These are phyloP conservation scores for Drosera spatulata DNA, from an alignment of 179 eudicot genomes.

Conservation along the genomic window DNA sequence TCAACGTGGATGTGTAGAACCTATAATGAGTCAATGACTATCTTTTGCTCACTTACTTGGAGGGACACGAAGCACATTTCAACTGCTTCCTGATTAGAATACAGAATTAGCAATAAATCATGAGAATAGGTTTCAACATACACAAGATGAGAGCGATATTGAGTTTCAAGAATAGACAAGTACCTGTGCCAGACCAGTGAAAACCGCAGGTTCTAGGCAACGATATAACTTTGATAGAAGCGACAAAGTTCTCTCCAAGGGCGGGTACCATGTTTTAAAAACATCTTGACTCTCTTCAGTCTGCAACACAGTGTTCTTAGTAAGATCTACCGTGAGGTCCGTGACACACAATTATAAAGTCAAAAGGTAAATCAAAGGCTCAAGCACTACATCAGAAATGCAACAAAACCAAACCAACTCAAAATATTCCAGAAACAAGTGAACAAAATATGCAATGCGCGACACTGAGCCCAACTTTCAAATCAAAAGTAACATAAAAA, in stretches of 20 bases:
- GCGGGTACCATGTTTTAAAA: conserved; percentile 77
- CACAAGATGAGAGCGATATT: not conserved
- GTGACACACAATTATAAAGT: not conserved
- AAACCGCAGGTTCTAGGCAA: conserved; percentile 74
- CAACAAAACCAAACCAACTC: not conserved
- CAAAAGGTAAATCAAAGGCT: not conserved
- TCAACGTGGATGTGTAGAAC: not conserved
- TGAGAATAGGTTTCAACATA: conserved; percentile 5
- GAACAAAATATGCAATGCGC: not conserved
- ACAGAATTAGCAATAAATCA: conserved; percentile 7
- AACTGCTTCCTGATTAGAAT: conserved; percentile 73
- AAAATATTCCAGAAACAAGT: not conserved
- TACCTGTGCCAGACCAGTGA: conserved; percentile 99
- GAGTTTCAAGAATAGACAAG: conserved; percentile 4
- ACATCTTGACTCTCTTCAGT: conserved; percentile 52
- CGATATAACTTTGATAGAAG: conserved; percentile 78
- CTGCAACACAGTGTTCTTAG: conserved; percentile 30
- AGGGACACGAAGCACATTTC: conserved; percentile 83
- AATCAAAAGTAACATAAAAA: not conserved
- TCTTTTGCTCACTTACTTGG: conserved; percentile 52
- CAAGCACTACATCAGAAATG: not conserved
- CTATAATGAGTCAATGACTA: not conserved
- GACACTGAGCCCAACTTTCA: not conserved
- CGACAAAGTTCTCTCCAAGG: conserved; percentile 84
- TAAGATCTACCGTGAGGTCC: not conserved